A percentile compares a stretch with the other conserved stretches of the same genome.
phyloP scores from a whole-genome alignment of 306 rosid genomes.

The Amphicarpaea edgeworthii region DNA sequence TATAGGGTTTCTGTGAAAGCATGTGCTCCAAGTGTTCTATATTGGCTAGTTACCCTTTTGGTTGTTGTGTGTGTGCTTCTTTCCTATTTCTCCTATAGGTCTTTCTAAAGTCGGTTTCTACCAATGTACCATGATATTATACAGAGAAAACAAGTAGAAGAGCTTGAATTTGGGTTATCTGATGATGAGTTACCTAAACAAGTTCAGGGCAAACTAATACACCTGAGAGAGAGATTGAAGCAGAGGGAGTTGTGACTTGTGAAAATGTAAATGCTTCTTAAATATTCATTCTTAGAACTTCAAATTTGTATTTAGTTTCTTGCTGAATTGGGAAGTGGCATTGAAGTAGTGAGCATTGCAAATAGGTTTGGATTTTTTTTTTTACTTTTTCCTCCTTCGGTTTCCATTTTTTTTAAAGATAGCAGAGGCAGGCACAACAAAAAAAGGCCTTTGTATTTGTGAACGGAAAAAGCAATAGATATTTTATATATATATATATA shows the following conservation, averaged over 20 bases:
- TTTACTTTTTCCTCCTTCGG: background rate
- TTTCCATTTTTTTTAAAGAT: background rate
- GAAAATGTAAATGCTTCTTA: constrained; percentile 36
- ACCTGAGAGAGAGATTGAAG: constrained; percentile 61
- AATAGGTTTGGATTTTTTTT: constrained; percentile 21
- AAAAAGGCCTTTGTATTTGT: constrained; percentile 20
- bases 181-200: constrained; percentile 54
- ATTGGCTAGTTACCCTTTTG: constrained; percentile 75
- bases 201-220: constrained; percentile 53
- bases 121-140: constrained; percentile 85
- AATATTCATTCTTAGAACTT: constrained; percentile 19
- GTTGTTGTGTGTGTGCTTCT: constrained; percentile 70
- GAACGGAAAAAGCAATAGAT: constrained; percentile 12
- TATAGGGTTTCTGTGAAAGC: constrained; percentile 79
- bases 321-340: constrained; percentile 41
- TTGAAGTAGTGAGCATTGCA: constrained; percentile 39
- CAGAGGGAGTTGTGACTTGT: constrained; percentile 59
- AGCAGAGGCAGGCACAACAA: constrained; percentile 16
- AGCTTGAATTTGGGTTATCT: constrained; percentile 45
- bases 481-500: no score
- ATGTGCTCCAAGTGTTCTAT: constrained; percentile 72
- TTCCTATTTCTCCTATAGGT: constrained; percentile 72
- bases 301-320: constrained; percentile 46
- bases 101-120: constrained; percentile 77
- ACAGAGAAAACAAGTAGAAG: constrained; percentile 62